Evolutionary conservation across 257 asterid genomes (phyloP).

Genomic region (Euphrasia confusa): DNA sequence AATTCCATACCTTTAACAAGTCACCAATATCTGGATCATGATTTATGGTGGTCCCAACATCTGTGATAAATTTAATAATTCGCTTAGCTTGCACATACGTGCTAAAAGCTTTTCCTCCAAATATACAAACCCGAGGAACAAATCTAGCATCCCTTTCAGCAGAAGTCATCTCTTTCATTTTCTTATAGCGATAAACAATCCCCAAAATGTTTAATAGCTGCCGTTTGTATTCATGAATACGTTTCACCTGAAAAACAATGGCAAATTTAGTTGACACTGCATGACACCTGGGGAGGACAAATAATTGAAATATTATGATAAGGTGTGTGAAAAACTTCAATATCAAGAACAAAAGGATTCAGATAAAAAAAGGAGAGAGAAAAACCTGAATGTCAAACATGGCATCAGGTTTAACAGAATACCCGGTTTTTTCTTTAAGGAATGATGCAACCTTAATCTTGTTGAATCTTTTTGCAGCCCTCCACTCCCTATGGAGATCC

Average conservation of each 20-base stretch:
- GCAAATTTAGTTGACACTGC: constrained; percentile 20
- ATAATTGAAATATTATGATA: not conserved
- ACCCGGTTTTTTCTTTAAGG: constrained; percentile 74
- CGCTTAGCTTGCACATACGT: constrained; percentile 66
- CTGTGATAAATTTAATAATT: constrained; percentile 59
- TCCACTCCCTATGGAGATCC: constrained; percentile 77
- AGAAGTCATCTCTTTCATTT: constrained; percentile 62
- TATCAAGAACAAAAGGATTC: constrained; percentile 14
- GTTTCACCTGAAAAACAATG: constrained; percentile 44
- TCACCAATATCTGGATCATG: constrained; percentile 61
- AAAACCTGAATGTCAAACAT: constrained; percentile 84
- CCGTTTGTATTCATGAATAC: constrained; percentile 65
- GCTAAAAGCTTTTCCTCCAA: constrained; percentile 66
- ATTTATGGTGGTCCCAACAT: constrained; percentile 58
- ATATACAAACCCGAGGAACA: constrained; percentile 61
- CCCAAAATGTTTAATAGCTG: constrained; percentile 58
- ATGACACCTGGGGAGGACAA: constrained; percentile 17
- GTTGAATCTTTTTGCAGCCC: constrained; percentile 63
- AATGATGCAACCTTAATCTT: constrained; percentile 59
- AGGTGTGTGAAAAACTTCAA: not conserved
- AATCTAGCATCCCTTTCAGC: constrained; percentile 48
- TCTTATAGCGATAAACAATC: constrained; percentile 56
- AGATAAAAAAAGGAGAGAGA: constrained; percentile 19
- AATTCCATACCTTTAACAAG: constrained; percentile 46
- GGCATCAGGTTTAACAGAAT: constrained; percentile 70